phyloP scores from a whole-genome alignment of 805 yeast genomes.

The Saturnispora serradocipensis region DNA sequence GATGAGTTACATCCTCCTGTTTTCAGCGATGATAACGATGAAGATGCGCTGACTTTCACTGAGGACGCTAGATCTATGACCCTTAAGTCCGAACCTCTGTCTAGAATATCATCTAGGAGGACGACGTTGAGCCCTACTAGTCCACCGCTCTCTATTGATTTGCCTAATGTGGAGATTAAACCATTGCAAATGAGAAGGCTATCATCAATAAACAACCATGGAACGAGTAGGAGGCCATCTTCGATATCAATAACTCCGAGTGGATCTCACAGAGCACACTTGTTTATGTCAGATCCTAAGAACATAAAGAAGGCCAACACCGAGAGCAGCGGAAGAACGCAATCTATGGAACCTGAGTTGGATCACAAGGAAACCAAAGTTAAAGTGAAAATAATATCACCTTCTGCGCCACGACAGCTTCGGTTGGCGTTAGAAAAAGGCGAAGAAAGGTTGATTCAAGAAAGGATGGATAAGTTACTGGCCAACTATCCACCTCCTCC shows the following conservation, averaged over 20 bases:
- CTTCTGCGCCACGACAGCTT: background rate
- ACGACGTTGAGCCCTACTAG: background rate
- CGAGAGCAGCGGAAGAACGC: background rate
- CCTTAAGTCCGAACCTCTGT: background rate
- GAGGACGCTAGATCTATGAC: background rate
- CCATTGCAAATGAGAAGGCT: background rate
- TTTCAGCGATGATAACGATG: background rate
- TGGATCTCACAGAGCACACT: background rate
- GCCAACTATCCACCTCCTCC: background rate
- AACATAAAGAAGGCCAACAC: background rate
- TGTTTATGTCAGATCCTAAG: background rate
- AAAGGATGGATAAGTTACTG: background rate
- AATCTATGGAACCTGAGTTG: background rate
- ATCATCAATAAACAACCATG: background rate
- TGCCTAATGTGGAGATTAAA: background rate
- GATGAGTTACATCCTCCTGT: background rate
- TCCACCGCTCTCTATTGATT: constrained; percentile 6
- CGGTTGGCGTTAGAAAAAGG: background rate
- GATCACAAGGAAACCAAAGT: background rate
- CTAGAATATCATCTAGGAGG: background rate
- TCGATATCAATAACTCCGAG: background rate
- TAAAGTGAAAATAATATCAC: background rate
- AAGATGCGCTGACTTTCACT: background rate
- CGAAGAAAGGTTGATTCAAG: background rate
- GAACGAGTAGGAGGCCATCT: background rate